Conservation (phyloP, 2,329 filamentous ascomycete genomes). For the Truncatella angustata region DNA sequence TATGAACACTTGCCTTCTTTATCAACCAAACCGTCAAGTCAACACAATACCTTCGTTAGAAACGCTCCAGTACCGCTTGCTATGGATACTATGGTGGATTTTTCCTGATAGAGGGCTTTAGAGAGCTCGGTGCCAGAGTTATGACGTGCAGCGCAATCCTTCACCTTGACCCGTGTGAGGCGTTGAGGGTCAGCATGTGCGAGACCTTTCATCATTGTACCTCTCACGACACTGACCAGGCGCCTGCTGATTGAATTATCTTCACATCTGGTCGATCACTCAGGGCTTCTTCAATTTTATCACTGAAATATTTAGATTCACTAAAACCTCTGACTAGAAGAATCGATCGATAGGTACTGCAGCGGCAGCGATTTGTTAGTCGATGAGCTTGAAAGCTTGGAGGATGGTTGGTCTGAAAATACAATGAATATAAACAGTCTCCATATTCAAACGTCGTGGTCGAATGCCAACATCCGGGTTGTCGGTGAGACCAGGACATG, state of each 20-base stretch:
- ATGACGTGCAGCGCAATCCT: constrained; percentile 40
- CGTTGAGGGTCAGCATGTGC: constrained; percentile 32
- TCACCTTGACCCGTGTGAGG: constrained; percentile 35
- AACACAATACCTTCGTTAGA: constrained; percentile 15
- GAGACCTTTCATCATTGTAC: constrained; percentile 48
- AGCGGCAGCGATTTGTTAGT: constrained; percentile 41
- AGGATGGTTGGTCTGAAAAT: constrained; percentile 44
- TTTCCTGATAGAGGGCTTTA: constrained; percentile 6
- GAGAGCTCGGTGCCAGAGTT: constrained; percentile 37
- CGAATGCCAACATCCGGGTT: constrained; percentile 35
- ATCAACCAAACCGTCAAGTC: constrained; percentile 43
- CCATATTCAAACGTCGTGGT: constrained; percentile 33
- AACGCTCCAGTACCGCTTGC: constrained; percentile 12
- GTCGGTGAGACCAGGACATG: constrained; percentile 31
- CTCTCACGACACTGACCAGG: constrained; percentile 51
- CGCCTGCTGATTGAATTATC: constrained; percentile 46
- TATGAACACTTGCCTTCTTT: constrained; percentile 24
- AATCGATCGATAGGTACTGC: constrained; percentile 42
- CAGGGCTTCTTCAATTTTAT: constrained; percentile 32
- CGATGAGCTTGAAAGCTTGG: constrained; percentile 41
- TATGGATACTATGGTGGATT: constrained; percentile 9
- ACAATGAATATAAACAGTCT: constrained; percentile 34
- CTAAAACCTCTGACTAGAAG: constrained; percentile 50
- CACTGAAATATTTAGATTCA: constrained; percentile 42
- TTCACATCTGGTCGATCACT: constrained; percentile 25